Evolutionary conservation across 2,329 filamentous ascomycete species (phyloP).

Genomic region (Ophiobolus disseminans): DNA sequence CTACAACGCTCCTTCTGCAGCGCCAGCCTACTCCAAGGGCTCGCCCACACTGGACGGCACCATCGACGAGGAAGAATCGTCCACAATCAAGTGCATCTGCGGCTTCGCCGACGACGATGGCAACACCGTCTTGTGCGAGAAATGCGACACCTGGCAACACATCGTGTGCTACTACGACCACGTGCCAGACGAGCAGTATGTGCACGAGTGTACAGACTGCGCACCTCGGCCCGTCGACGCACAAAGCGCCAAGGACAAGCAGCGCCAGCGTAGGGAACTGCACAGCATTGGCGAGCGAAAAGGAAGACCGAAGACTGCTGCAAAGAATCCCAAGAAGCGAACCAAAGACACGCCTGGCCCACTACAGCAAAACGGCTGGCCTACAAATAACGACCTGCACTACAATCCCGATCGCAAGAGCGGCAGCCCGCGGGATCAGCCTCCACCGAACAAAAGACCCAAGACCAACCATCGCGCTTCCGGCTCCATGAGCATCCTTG

Average conservation of each 20-base stretch:
- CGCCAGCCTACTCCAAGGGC: conserved; percentile 46
- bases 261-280: conserved; percentile 66
- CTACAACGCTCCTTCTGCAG: conserved; percentile 34
- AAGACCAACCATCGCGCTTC: conserved; percentile 84
- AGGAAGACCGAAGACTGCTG: conserved; percentile 76
- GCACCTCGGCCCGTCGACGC: conserved; percentile 77
- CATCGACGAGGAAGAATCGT: conserved; percentile 76
- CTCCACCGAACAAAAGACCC: conserved; percentile 75
- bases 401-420: conserved; percentile 56
- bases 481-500: conserved; percentile 75
- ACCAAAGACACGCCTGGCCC: conserved; percentile 68
- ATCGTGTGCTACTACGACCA: conserved; percentile 94
- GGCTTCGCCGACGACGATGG: conserved; percentile 93
- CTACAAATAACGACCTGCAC: conserved; percentile 64
- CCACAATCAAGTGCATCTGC: conserved; percentile 98
- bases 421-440: conserved; percentile 59
- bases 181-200: conserved; percentile 70
- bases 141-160: conserved; percentile 97
- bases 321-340: conserved; percentile 91
- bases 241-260: conserved; percentile 76
- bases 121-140: conserved; percentile 95
- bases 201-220: conserved; percentile 91
- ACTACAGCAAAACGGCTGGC: conserved; percentile 71
- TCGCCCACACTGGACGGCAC: conserved; percentile 42
- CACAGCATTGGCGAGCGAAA: conserved; percentile 64